Base-by-base conservation (phyloP, 306 rosid genomes). In the Lupinus albus region DNA sequence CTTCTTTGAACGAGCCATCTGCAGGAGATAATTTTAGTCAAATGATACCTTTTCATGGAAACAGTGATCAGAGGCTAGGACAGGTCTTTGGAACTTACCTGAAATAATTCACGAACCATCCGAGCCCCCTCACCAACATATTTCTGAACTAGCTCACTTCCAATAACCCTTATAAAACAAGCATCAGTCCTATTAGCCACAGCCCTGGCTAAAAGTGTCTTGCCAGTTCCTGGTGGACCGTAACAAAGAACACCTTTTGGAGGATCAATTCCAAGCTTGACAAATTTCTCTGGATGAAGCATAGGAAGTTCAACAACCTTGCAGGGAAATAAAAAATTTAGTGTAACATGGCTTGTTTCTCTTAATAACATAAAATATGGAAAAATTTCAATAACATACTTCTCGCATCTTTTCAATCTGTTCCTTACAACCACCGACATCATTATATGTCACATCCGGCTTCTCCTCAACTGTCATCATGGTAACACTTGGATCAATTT, bases 151-250 rank as follows among this genome's bases (percentile, higher is more conserved):
- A 94, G 92, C 73, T 94, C 99, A 80, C 99, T 94, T 65, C 99
- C 99, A 81, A 94, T 94, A 44, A 94, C 99, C 73, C 99, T 92
- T 14, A 94, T 91, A 72, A 94, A 94, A 55, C 99, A 94, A 20
- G 99, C 99, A 87, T 94, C 97, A 13, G 99, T 94, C 80, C 99
- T 84, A 67, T 94, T 94, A 28, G 99, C 99, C 61, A 94, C 99
- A 81, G 97, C 99, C 81, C 97, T 84, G 21, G 99, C 99, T 39
- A 94, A 61, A 78, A 91, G 97, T n/a, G 99, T 94, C 78, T 94
- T 94, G 30, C 99, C 99, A 1, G 99, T 94, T 70, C 99, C 99
- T 2, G 99, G 99, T 38, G 99, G 97, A 51, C 99, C 99, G 71
- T 94, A 94, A 73, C 99, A 94, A 39, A 94, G 97, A 71, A 94